Evolutionary conservation across 257 asterid genomes (phyloP).

Genomic region (Solanum appendiculatum): DNA sequence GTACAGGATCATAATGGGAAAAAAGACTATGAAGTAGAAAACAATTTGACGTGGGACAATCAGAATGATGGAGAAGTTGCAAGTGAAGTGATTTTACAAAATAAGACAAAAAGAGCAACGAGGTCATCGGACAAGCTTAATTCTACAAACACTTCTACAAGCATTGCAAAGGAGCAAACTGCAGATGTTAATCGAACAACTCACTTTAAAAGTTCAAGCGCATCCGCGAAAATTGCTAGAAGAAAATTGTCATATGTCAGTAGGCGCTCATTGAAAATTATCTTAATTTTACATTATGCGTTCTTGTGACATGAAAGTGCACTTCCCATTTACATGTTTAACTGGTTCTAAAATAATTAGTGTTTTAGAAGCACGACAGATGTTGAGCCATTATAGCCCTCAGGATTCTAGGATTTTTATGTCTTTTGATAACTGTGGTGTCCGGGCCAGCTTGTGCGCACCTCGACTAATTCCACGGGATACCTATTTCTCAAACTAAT

Average conservation of each 20-base stretch:
- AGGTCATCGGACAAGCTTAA: slow-evolving; percentile 4
- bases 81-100: not conserved
- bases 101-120: slow-evolving; percentile 2
- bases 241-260: slow-evolving; percentile 31
- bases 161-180: slow-evolving; percentile 10
- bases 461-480: not conserved
- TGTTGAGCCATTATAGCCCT: not conserved
- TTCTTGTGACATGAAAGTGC: not conserved
- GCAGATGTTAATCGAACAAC: slow-evolving; percentile 4
- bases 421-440: not conserved
- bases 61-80: slow-evolving; percentile 3
- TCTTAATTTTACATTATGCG: not conserved
- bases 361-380: not conserved
- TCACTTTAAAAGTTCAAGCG: slow-evolving; percentile 9
- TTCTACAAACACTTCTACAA: slow-evolving; percentile 1
- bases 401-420: not conserved
- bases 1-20: not conserved
- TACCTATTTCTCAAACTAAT: not conserved
- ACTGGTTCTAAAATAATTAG: not conserved
- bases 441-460: not conserved
- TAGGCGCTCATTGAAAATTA: slow-evolving; percentile 10
- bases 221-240: slow-evolving; percentile 5
- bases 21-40: not conserved
- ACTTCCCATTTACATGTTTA: not conserved
- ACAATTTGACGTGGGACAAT: not conserved